Percentiles rank a stretch among this genome's conserved stretches.
Evolutionary conservation across 2,329 filamentous ascomycete species (phyloP).

Genomic region (Colletotrichum navitas): DNA sequence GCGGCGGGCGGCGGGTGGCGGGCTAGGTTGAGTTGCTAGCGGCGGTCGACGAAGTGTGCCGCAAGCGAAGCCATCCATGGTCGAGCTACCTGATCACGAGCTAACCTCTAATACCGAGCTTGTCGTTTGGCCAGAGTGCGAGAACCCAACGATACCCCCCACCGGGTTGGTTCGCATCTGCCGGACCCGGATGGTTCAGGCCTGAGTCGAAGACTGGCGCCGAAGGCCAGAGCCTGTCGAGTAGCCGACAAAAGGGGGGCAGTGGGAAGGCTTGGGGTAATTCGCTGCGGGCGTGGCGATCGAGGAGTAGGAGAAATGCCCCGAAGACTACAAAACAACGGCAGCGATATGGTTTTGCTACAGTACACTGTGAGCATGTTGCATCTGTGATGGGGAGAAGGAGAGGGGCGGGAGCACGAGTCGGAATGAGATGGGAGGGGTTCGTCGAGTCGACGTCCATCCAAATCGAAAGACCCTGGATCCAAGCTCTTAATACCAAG

Average conservation of each 20-base stretch:
- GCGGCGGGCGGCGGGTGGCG: neutral
- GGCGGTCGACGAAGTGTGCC: neutral
- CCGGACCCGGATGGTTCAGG: neutral
- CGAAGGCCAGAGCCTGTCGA: neutral
- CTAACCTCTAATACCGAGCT: neutral
- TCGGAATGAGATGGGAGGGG: conserved; percentile 9
- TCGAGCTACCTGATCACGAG: neutral
- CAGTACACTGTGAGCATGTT: conserved; percentile 30
- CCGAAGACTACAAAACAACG: conserved; percentile 19
- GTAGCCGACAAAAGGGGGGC: neutral
- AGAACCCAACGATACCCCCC: neutral
- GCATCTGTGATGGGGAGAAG: neutral
- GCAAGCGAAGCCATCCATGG: neutral
- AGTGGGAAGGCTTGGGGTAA: neutral
- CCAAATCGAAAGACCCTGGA: neutral
- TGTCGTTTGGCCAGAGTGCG: neutral
- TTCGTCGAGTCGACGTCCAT: neutral
- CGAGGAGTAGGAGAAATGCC: conserved; percentile 1
- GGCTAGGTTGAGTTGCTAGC: neutral
- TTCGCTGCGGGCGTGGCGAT: conserved; percentile 4
- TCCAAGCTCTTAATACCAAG: conserved; percentile 20
- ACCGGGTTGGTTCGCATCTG: neutral
- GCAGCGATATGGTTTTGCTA: conserved; percentile 25
- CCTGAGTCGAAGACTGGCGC: neutral
- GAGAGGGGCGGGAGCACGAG: conserved; percentile 5